Percentiles rank a stretch among this genome's conserved stretches.
phyloP scores from a whole-genome alignment of 1,139 yeast genomes.

The Diutina scorzettiae region DNA sequence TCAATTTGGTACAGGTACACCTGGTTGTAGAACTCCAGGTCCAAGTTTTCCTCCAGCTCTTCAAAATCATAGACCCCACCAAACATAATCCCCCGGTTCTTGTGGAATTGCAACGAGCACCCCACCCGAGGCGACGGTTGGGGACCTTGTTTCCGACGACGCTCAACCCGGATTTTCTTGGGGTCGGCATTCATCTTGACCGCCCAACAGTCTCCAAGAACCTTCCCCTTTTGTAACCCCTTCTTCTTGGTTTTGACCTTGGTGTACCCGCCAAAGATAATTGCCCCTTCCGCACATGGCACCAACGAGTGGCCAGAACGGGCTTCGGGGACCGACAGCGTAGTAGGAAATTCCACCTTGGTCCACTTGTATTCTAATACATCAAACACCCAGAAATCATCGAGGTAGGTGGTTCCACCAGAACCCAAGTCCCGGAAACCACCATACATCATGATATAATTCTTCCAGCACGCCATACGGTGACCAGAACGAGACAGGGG shows the following conservation, averaged over 20 bases:
- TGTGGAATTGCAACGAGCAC: slow-evolving; percentile 77
- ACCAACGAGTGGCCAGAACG: slow-evolving; percentile 88
- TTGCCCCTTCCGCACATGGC: slow-evolving; percentile 75
- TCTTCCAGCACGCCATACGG: slow-evolving; percentile 84
- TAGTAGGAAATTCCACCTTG: slow-evolving; percentile 77
- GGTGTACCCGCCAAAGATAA: slow-evolving; percentile 87
- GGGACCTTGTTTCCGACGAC: slow-evolving; percentile 80
- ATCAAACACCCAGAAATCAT: slow-evolving; percentile 90
- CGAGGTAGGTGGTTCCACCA: slow-evolving; percentile 60
- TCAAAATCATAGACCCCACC: slow-evolving; percentile 95
- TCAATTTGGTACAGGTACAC: slow-evolving; percentile 77
- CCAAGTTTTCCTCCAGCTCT: slow-evolving; percentile 87
- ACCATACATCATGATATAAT: slow-evolving; percentile 73
- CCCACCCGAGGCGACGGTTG: slow-evolving; percentile 94
- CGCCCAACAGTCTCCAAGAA: slow-evolving; percentile 80
- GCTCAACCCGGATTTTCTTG: slow-evolving; percentile 73
- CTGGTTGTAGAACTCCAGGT: slow-evolving; percentile 74
- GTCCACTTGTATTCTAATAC: slow-evolving; percentile 83
- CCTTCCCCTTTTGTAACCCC: slow-evolving; percentile 86
- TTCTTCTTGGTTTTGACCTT: slow-evolving; percentile 76
- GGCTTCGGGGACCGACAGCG: slow-evolving; percentile 76
- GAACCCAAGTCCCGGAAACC: slow-evolving; percentile 88
- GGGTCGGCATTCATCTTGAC: slow-evolving; percentile 81
- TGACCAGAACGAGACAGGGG: slow-evolving; percentile 92
- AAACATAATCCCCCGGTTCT: slow-evolving; percentile 84